Percentiles rank a stretch among this genome's conserved stretches.
phyloP scores from a whole-genome alignment of 805 yeast species.

The Cyberlindnera lachancei region DNA sequence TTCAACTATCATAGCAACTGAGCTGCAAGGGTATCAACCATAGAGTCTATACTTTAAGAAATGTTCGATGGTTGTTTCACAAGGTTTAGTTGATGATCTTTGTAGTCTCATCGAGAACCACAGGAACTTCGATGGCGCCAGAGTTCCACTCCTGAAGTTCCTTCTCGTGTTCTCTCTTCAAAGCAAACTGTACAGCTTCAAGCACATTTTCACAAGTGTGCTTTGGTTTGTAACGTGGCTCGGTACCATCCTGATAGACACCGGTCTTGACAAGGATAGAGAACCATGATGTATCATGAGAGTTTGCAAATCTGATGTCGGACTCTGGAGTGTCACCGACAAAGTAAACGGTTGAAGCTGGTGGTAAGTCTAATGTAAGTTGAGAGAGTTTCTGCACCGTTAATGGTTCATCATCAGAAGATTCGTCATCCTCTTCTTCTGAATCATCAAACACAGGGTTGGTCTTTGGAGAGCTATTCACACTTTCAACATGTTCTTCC shows the following conservation, averaged over 20 bases:
- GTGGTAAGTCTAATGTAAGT: conserved; percentile 54
- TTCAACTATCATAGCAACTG: too few species aligned
- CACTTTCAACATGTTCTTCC: conserved; percentile 61
- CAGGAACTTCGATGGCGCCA: conserved; percentile 45
- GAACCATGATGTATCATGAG: conserved; percentile 79
- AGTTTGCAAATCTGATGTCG: conserved; percentile 80
- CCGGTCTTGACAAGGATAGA: conserved; percentile 84
- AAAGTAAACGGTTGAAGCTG: conserved; percentile 79
- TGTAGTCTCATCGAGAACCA: conserved; percentile 35
- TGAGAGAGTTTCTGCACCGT: conserved; percentile 38
- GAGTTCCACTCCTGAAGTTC: conserved; percentile 73
- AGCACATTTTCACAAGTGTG: conserved; percentile 65
- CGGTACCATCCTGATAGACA: conserved; percentile 74
- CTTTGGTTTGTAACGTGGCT: conserved; percentile 74
- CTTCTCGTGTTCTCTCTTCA: conserved; percentile 68
- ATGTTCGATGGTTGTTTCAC: too few species aligned
- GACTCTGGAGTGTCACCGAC: conserved; percentile 91
- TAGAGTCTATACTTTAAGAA: too few species aligned
- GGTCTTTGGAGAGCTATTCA: conserved; percentile 23
- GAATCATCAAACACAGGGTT: conserved; percentile 20
- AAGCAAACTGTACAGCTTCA: conserved; percentile 77
- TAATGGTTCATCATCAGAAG: conserved; percentile 35
- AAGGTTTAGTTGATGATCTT: too few species aligned
- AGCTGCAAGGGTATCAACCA: too few species aligned
- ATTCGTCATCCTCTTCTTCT: conserved; percentile 21